Evolutionary conservation across 108 stramenopile species (phyloP).

Genomic region (Schizochytrium sp.): DNA sequence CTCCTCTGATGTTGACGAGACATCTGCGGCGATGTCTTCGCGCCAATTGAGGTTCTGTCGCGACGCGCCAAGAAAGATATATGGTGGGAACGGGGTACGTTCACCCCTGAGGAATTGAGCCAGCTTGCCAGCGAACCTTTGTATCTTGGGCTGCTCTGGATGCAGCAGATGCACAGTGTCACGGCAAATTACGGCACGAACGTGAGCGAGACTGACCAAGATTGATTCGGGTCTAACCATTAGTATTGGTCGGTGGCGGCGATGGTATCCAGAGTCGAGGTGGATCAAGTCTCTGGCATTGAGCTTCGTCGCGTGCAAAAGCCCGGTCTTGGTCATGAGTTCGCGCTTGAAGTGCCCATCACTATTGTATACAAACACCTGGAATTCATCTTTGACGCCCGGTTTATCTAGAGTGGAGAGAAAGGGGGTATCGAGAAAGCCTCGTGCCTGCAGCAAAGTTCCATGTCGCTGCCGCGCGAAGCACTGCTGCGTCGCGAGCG

Average conservation of each 20-base stretch:
- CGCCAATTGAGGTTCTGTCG: background rate
- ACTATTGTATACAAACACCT: background rate
- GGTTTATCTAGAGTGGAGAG: background rate
- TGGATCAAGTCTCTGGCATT: background rate
- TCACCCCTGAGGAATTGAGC: background rate
- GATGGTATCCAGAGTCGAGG: conserved; percentile 6
- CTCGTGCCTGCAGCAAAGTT: too few species aligned
- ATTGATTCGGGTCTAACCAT: background rate
- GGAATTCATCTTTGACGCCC: background rate
- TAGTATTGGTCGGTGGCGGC: background rate
- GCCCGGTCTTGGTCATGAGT: background rate
- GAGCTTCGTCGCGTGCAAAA: background rate
- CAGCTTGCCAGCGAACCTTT: background rate
- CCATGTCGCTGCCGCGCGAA: too few species aligned
- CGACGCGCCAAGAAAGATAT: background rate
- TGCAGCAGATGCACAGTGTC: background rate
- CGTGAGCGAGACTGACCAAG: background rate
- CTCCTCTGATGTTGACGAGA: background rate
- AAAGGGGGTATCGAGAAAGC: too few species aligned
- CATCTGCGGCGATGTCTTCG: background rate
- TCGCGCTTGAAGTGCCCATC: background rate
- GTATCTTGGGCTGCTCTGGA: background rate
- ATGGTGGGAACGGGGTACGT: background rate
- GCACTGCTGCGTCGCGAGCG: too few species aligned
- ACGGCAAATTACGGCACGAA: background rate